A percentile compares a stretch with the other conserved stretches of the same genome.
These are phyloP conservation scores for Lathyrus tuberosus DNA, from an alignment of 306 rosid species.

Conservation along the genomic window DNA sequence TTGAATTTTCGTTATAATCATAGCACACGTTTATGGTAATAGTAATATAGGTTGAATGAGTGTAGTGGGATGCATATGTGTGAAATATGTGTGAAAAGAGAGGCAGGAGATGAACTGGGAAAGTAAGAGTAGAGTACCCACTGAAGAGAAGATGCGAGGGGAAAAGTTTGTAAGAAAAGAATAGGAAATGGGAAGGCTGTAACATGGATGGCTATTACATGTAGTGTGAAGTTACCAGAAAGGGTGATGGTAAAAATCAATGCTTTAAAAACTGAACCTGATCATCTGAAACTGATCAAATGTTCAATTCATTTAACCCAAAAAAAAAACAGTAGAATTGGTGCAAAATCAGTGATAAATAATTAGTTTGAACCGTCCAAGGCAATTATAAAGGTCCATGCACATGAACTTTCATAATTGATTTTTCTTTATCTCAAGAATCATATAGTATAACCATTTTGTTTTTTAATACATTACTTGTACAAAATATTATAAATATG, in stretches of 20 bases:
- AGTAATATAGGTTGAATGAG: not conserved
- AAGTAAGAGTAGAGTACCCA: not conserved
- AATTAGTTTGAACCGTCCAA: not conserved
- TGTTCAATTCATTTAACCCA: not conserved
- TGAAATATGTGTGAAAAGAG: not conserved
- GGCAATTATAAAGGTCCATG: not conserved
- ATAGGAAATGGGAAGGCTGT: not conserved
- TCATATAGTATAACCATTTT: not conserved
- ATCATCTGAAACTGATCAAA: not conserved
- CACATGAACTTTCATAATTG: not conserved
- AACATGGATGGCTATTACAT: constrained; percentile 12
- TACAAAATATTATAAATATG: not conserved
- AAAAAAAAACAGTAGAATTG: not conserved
- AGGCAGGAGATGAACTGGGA: not conserved
- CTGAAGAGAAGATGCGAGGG: not conserved
- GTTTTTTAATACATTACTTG: not conserved
- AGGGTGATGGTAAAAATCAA: not conserved
- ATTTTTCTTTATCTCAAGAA: not conserved
- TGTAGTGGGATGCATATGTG: constrained; percentile 3
- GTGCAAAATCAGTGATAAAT: not conserved
- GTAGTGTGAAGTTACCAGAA: not conserved
- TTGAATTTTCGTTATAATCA: not conserved
- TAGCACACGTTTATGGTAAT: not conserved
- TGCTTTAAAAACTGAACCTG: not conserved
- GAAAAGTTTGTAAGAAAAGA: constrained; percentile 7